Evolutionary conservation across 441 rosid species (phyloP), one percentile per base, ranked within the genome.

Genomic region (Arabidopsis hybrid): DNA sequence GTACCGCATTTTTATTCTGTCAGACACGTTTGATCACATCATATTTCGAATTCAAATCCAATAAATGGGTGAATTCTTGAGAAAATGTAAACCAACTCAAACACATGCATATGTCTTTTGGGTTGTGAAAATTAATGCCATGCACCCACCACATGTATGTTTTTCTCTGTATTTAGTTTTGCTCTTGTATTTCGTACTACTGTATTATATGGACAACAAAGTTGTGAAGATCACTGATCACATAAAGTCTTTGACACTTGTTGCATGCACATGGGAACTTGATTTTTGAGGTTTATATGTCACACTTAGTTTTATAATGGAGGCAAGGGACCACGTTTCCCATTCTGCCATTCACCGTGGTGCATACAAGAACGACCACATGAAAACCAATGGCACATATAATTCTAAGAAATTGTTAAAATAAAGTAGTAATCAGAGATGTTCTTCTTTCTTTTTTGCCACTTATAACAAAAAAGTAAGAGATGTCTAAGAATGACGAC

Each of bases 211-310:
- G 72, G 77, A 47, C 60, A 58, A 14, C 26, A 65, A 65, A 49
- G 29, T 65, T 57, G 65, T 47, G 51, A 31, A 35, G n/a, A n/a
- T n/a, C n/a, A n/a, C n/a, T n/a, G 47, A 47, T 65, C 59, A 65
- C 77, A 65, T 38, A 45, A 47, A n/a, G 51, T 14, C 3, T 57
- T 31, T 45, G 38, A 64, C 21, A 56, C 60, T 65, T 73, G 1
- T 36, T 65, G 71, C 32, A 45, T 8, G 31, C 65, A 73, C 66
- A 65, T 73, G 60, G 65, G 77, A 73, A 65, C 52, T 73, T 65
- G 8, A 5, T 45, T 45, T 6, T 45, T 45, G 49, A 16, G 16
- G 49, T 2, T 26, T 26, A 26, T 26, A 26, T 0, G 29, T 26
- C 29, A 26, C 29, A 3, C 0, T 26, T 26, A 26, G 29, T 26